phyloP scores from a whole-genome alignment of 192 early-diverging fungal species.

The Entomortierella chlamydospora region DNA sequence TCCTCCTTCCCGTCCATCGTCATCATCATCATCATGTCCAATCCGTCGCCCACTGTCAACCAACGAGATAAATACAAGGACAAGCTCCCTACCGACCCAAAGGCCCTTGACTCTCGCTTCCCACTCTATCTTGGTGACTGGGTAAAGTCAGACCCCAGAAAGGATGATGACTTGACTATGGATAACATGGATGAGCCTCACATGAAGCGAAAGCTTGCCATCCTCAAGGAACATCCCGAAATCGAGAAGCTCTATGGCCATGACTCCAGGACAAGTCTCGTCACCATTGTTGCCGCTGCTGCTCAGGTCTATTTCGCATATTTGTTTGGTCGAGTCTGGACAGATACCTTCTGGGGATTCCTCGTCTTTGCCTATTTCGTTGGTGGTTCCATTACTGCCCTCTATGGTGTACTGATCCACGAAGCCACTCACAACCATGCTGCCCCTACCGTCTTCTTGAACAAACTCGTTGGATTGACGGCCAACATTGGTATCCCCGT shows the following conservation, averaged over 20 bases:
- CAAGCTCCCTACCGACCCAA: constrained; percentile 36
- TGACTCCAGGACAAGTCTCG: constrained; percentile 82
- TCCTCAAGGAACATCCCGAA: constrained; percentile 89
- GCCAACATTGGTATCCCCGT: constrained; percentile 90
- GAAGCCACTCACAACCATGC: constrained; percentile 92
- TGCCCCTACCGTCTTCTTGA: constrained; percentile 75
- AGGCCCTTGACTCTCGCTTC: constrained; percentile 72
- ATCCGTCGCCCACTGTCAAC: constrained; percentile 36
- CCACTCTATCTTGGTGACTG: constrained; percentile 86
- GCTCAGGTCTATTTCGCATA: constrained; percentile 86
- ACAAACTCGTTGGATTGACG: constrained; percentile 84
- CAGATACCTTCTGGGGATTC: constrained; percentile 74
- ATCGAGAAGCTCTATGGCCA: constrained; percentile 88
- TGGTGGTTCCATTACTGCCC: constrained; percentile 85
- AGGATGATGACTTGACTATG: constrained; percentile 79
- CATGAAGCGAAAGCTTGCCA: constrained; percentile 88
- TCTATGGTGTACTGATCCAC: constrained; percentile 90
- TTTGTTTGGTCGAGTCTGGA: constrained; percentile 73
- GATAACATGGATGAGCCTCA: constrained; percentile 97
- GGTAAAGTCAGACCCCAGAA: constrained; percentile 80
- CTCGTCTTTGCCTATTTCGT: constrained; percentile 76
- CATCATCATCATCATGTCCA: too few species aligned
- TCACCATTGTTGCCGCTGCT: constrained; percentile 71
- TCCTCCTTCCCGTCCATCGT: too few species aligned
- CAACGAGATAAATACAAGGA: constrained; percentile 39